Evolutionary conservation across 257 asterid genomes (phyloP).

Genomic region (Prunella vulgaris): DNA sequence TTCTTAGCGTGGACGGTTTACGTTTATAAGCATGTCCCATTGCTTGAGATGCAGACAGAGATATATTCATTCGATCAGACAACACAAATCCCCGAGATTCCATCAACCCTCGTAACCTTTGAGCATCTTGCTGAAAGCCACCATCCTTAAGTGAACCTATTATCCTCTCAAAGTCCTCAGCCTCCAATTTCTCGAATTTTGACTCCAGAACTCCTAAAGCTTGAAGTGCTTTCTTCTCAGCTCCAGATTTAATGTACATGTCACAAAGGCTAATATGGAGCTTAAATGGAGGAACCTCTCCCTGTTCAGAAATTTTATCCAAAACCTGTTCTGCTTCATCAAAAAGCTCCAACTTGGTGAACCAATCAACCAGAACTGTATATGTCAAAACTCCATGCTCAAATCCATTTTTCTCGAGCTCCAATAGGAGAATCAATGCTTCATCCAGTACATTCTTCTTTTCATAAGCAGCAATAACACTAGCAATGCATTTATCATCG

Average conservation of each 20-base stretch:
- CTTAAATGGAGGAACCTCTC: slow-evolving; percentile 73
- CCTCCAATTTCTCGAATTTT: slow-evolving; percentile 53
- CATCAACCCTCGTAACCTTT: slow-evolving; percentile 48
- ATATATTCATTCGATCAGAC: slow-evolving; percentile 12
- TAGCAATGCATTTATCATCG: slow-evolving; percentile 69
- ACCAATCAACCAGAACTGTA: slow-evolving; percentile 75
- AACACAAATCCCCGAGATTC: slow-evolving; percentile 43
- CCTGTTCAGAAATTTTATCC: slow-evolving; percentile 57
- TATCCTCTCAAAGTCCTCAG: slow-evolving; percentile 54
- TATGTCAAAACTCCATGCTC: slow-evolving; percentile 71
- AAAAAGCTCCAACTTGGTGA: slow-evolving; percentile 49
- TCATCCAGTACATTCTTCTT: slow-evolving; percentile 49
- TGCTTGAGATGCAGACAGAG: slow-evolving; percentile 9
- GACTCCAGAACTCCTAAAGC: slow-evolving; percentile 78
- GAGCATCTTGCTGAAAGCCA: slow-evolving; percentile 63
- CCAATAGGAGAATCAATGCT: slow-evolving; percentile 56
- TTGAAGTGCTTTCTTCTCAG: slow-evolving; percentile 75
- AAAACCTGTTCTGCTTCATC: slow-evolving; percentile 86
- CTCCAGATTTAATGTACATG: slow-evolving; percentile 59
- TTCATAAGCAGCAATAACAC: slow-evolving; percentile 58
- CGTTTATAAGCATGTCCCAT: slow-evolving; percentile 17
- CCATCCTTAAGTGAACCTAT: slow-evolving; percentile 46
- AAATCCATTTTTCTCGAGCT: slow-evolving; percentile 70
- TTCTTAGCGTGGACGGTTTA: background rate
- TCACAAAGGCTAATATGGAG: slow-evolving; percentile 73